These are phyloP conservation scores for Vitis hybrid DNA, from an alignment of 177 flowering plant genomes.

Conservation along the genomic window DNA sequence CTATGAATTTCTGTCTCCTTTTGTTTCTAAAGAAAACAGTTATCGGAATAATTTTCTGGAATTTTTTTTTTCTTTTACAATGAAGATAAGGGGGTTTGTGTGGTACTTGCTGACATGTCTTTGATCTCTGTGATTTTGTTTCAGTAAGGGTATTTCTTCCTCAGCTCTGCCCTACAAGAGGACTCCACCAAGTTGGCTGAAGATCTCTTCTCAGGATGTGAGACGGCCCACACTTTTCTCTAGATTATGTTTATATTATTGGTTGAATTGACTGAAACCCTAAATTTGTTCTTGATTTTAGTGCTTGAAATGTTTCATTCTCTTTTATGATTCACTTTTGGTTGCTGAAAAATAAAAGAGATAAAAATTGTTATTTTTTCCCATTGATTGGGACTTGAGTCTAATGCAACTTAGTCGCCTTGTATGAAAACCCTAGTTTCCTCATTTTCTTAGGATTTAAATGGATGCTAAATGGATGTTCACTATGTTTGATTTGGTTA, in stretches of 20 bases:
- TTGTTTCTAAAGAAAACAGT: not conserved
- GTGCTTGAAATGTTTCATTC: not conserved
- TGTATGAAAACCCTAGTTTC: too few relatives aligned
- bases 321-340: not conserved
- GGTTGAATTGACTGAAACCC: not conserved
- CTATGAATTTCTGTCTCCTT: too few relatives aligned
- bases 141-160: constrained; percentile 51
- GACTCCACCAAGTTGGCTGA: constrained; percentile 48
- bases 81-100: too few relatives aligned
- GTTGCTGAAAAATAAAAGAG: too few relatives aligned
- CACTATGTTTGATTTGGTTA: too few relatives aligned
- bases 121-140: not conserved
- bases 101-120: too few relatives aligned
- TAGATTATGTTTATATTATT: not conserved
- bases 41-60: not conserved
- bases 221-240: not conserved
- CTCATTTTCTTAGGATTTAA: too few relatives aligned
- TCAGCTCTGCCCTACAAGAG: constrained; percentile 53
- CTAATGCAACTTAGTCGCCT: too few relatives aligned
- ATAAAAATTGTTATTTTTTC: too few relatives aligned
- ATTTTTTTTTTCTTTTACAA: not conserved
- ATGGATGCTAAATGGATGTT: too few relatives aligned
- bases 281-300: too few relatives aligned
- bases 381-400: too few relatives aligned
- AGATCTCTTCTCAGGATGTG: constrained; percentile 45